Base-by-base conservation (phyloP, 345 rosid species). In the Dipteronia sinensis region DNA sequence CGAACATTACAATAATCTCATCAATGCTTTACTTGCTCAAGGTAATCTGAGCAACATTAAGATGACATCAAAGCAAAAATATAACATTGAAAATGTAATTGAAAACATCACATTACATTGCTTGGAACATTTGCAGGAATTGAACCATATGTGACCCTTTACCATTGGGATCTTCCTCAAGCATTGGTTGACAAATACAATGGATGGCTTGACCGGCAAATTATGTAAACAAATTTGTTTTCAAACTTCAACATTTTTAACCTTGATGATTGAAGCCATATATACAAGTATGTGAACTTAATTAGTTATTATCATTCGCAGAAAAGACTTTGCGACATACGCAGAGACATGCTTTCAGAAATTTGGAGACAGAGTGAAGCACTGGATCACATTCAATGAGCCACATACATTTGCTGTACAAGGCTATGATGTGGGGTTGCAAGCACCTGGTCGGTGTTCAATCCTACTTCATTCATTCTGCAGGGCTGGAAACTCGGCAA, bases 161-260 rank as follows among this genome's bases (percentile, higher is more conserved):
- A 90, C 84, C 99, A 96, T 46, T 96, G 99, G 99, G 99, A 96
- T 83, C 97, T 96, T 83, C 99, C 99, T 73, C 99, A 89, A 47
- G 93, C 97, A 63, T 87, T 96, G 74, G 82, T 87, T 23, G 94
- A 96, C 66, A 81, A 75, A 72, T 96, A 96, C 85, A 87, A 82
- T 2, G 99, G 98, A 76, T 96, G 98, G 99, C 90, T 96, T 16
- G 82, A 82, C 59, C 89, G 85, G 10, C 87, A 80, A 70, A 93
- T 96, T 78, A 88, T 92, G 99, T 96, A 86, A 83, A 38, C n/a
- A 71, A 31, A 31, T 40, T 1, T 59, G 65, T 65, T 69, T n/a
- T 55, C 16, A 61, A 3, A 31, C 11, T 47, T 4, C 12, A 2
- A 27, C 44, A 23, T 1, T 62, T n/a, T 17, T 53, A 16, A 51